These are phyloP conservation scores for Lomentospora prolificans DNA, from an alignment of 2,329 filamentous ascomycete species.

Conservation along the genomic window DNA sequence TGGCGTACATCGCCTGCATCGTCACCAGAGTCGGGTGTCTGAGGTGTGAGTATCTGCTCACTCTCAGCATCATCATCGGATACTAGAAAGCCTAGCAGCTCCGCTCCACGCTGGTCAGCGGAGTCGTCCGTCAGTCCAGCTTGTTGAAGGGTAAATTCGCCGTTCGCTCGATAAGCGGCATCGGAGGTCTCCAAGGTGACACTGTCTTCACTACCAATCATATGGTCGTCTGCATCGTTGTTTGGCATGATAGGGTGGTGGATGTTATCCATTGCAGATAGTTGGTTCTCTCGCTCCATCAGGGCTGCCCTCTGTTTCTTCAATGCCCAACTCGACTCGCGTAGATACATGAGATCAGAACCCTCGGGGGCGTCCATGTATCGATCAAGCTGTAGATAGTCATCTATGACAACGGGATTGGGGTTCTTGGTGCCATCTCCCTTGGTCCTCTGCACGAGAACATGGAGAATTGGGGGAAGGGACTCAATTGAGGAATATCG, in stretches of 20 bases:
- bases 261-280: slow-evolving; percentile 1
- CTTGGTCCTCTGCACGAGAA: slow-evolving; percentile 77
- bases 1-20: slow-evolving; percentile 27
- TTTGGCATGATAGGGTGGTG: neutral
- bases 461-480: slow-evolving; percentile 78
- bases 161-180: neutral
- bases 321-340: slow-evolving; percentile 61
- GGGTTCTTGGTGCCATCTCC: slow-evolving; percentile 67
- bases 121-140: neutral
- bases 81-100: neutral
- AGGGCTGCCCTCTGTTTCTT: slow-evolving; percentile 14
- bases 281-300: slow-evolving; percentile 2
- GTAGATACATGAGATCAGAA: slow-evolving; percentile 50
- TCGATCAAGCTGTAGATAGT: slow-evolving; percentile 76
- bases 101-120: neutral
- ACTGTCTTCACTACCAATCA: neutral
- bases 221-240: neutral
- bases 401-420: slow-evolving; percentile 68
- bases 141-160: neutral
- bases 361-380: slow-evolving; percentile 64
- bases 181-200: neutral
- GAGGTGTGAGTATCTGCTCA: neutral
- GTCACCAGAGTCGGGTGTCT: neutral
- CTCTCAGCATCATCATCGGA: neutral
- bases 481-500: slow-evolving; percentile 37